phyloP scores from a whole-genome alignment of 345 rosid genomes.

The Raphanus sativus region DNA sequence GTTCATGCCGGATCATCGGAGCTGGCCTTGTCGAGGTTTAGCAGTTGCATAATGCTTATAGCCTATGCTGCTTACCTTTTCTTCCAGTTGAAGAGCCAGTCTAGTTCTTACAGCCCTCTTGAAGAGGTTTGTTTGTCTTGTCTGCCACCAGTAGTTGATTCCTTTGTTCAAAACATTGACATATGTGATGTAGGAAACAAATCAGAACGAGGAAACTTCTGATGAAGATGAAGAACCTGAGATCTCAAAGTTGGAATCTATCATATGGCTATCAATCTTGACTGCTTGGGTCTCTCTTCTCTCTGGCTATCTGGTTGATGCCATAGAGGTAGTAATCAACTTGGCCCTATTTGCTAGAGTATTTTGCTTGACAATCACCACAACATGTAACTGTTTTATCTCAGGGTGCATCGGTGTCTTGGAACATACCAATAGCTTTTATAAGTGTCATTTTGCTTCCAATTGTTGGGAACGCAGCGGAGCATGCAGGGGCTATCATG shows the following conservation, averaged over 20 bases:
- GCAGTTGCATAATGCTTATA: not conserved
- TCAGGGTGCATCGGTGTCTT: constrained; percentile 79
- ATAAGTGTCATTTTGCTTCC: constrained; percentile 95
- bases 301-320: not conserved
- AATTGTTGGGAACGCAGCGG: constrained; percentile 97
- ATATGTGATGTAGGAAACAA: not conserved
- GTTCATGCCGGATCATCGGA: not conserved
- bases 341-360: not conserved
- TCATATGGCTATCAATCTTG: not conserved
- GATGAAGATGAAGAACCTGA: not conserved
- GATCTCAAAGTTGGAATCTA: not conserved
- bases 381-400: not conserved
- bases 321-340: not conserved
- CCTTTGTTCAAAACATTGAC: not conserved
- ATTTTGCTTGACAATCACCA: no score
- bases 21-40: not conserved
- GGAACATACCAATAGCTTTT: constrained; percentile 84
- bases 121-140: not conserved
- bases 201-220: not conserved
- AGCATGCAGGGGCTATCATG: constrained; percentile 95
- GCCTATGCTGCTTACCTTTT: not conserved
- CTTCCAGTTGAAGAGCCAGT: not conserved
- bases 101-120: not conserved
- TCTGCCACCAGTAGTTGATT: not conserved
- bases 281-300: not conserved